Percentiles rank a stretch among this genome's conserved stretches.
Evolutionary conservation across 345 rosid genomes (phyloP).

Genomic region (Eucalyptus coolabah): DNA sequence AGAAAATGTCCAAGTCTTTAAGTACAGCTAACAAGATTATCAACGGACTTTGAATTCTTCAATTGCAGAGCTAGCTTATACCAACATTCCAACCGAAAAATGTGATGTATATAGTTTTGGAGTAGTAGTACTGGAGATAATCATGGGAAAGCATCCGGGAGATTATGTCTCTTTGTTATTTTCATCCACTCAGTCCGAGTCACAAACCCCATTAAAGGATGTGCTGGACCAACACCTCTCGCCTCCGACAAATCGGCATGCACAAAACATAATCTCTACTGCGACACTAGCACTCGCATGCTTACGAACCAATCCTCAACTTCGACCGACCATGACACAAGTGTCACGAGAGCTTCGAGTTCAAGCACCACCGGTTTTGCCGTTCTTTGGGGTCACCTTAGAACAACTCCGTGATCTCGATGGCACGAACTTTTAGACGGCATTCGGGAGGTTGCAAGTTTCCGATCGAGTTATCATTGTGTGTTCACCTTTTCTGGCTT

Average conservation of each 20-base stretch:
- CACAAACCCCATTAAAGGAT: not conserved
- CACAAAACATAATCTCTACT: not conserved
- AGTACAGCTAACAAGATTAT: too few relatives aligned
- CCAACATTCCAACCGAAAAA: not conserved
- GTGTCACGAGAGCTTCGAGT: not conserved
- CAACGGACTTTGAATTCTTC: not conserved
- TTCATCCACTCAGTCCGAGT: not conserved
- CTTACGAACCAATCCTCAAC: slow-evolving; percentile 3
- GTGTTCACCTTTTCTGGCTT: too few relatives aligned
- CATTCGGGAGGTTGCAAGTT: too few relatives aligned
- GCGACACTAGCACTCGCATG: slow-evolving; percentile 9
- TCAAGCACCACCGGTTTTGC: not conserved
- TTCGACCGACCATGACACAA: slow-evolving; percentile 14
- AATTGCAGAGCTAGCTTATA: slow-evolving; percentile 5
- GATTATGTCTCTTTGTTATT: not conserved
- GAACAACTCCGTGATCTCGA: not conserved
- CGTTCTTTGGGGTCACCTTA: not conserved
- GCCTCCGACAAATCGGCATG: not conserved
- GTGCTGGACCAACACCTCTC: not conserved
- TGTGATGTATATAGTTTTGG: slow-evolving; percentile 11
- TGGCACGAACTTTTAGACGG: not conserved
- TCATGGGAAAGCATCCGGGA: not conserved
- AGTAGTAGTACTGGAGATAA: not conserved
- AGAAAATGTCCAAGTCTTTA: not conserved
- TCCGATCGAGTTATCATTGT: too few relatives aligned